Conservation (phyloP, 2,329 filamentous ascomycete species). For the Xylariaceae sp. region DNA sequence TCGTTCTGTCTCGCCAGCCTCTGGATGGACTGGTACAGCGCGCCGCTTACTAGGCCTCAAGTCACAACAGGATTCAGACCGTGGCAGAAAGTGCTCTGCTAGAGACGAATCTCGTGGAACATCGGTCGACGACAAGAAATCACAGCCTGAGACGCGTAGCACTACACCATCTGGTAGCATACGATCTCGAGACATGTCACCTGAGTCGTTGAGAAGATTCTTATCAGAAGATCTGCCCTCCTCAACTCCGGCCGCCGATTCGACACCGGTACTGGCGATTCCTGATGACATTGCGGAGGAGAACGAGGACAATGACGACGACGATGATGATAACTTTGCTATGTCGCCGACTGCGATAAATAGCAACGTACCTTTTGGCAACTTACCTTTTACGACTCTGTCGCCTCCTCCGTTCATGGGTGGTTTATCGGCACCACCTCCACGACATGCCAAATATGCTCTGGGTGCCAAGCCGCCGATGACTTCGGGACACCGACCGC, state of each 20-base stretch:
- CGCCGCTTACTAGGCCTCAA: conserved; percentile 49
- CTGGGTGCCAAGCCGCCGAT: conserved; percentile 18
- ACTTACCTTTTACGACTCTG: conserved; percentile 41
- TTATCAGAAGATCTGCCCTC: conserved; percentile 43
- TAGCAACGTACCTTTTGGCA: conserved; percentile 35
- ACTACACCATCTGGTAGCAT: conserved; percentile 38
- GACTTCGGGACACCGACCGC: neutral
- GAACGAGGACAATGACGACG: conserved; percentile 48
- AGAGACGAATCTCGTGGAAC: neutral
- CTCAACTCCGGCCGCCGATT: conserved; percentile 31
- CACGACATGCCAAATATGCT: conserved; percentile 18
- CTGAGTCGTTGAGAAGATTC: conserved; percentile 51
- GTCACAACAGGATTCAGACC: conserved; percentile 32
- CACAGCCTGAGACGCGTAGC: conserved; percentile 30
- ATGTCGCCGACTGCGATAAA: conserved; percentile 34
- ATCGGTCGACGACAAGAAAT: conserved; percentile 27
- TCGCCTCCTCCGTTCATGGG: conserved; percentile 52
- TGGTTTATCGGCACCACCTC: conserved; percentile 28
- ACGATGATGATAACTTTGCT: conserved; percentile 63
- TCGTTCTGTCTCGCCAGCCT: conserved; percentile 46
- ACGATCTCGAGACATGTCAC: conserved; percentile 50
- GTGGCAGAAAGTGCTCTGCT: conserved; percentile 26
- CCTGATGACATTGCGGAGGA: conserved; percentile 48
- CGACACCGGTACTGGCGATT: conserved; percentile 34
- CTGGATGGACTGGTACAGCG: conserved; percentile 42